Evolutionary conservation across 805 yeast species (phyloP).

Genomic region (Komagataella kurtzmanii): DNA sequence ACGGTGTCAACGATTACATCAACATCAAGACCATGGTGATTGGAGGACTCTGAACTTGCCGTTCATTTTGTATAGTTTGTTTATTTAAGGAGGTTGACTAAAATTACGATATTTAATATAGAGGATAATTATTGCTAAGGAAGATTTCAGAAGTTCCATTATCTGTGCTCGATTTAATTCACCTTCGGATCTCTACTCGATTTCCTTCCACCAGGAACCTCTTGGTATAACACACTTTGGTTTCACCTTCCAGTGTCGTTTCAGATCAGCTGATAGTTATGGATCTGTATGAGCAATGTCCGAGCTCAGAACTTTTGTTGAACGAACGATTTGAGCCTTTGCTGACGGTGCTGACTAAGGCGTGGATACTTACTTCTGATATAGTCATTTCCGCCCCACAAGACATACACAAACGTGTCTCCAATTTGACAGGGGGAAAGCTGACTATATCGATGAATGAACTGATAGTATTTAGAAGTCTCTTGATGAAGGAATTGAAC

Average conservation of each 20-base stretch:
- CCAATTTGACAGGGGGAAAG: neutral
- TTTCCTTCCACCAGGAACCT: neutral
- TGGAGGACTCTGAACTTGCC: slow-evolving; percentile 13
- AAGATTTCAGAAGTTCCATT: neutral
- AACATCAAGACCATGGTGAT: slow-evolving; percentile 52
- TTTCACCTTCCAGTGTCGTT: neutral
- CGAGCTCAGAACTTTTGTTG: slow-evolving; percentile 3
- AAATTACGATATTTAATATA: neutral
- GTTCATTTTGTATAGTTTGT: neutral
- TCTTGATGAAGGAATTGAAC: neutral
- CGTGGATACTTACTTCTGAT: neutral
- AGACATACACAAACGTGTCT: neutral
- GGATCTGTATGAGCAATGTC: slow-evolving; percentile 7
- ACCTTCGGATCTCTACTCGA: neutral
- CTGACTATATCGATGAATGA: neutral
- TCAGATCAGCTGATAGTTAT: slow-evolving; percentile 1
- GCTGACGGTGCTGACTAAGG: neutral
- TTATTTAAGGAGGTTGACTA: neutral
- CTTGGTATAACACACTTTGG: neutral
- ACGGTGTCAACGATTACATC: slow-evolving; percentile 64
- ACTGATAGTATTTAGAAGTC: neutral
- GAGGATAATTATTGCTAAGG: neutral
- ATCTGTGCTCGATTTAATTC: neutral
- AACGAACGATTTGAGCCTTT: slow-evolving; percentile 2
- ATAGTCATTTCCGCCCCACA: neutral